phyloP scores from a whole-genome alignment of 768 basidiomycete genomes.

The Exidia glandulosa region DNA sequence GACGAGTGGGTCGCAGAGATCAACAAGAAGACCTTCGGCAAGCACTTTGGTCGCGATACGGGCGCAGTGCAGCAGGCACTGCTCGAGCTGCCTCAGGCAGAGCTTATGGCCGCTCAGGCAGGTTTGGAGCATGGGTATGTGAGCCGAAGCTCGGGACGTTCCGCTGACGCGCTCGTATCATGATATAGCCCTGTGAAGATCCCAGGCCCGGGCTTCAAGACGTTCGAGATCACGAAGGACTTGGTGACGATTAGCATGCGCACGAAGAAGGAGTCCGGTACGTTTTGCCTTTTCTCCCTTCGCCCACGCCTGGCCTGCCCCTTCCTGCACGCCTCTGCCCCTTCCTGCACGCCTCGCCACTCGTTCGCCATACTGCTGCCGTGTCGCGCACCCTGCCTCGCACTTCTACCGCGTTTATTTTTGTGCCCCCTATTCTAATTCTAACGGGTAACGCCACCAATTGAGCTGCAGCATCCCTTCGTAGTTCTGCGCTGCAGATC shows the following conservation, averaged over 20 bases:
- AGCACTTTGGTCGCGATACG: slow-evolving; percentile 81
- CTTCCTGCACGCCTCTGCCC: slow-evolving; percentile 1
- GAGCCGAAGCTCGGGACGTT: too few species aligned
- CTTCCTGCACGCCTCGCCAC: slow-evolving; percentile 12
- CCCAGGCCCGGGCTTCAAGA: slow-evolving; percentile 45
- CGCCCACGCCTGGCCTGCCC: neutral
- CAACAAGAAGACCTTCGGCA: slow-evolving; percentile 83
- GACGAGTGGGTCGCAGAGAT: slow-evolving; percentile 72
- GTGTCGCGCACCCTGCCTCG: neutral
- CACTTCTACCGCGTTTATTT: neutral
- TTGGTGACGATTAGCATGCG: slow-evolving; percentile 69
- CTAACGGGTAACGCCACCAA: too few species aligned
- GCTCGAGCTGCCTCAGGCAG: slow-evolving; percentile 52
- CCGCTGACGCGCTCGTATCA: neutral
- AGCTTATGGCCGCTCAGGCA: slow-evolving; percentile 52
- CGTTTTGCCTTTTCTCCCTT: neutral
- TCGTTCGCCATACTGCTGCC: neutral
- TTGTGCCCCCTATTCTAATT: too few species aligned
- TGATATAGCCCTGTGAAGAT: slow-evolving; percentile 43
- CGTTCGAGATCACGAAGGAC: slow-evolving; percentile 62
- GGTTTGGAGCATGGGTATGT: slow-evolving; percentile 67
- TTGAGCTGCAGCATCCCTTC: too few species aligned
- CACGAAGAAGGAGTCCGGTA: slow-evolving; percentile 77
- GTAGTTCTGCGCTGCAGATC: too few species aligned
- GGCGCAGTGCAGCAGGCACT: slow-evolving; percentile 52